phyloP scores from a whole-genome alignment of 1,284 basidiomycete genomes.

The Meripilus lineatus region DNA sequence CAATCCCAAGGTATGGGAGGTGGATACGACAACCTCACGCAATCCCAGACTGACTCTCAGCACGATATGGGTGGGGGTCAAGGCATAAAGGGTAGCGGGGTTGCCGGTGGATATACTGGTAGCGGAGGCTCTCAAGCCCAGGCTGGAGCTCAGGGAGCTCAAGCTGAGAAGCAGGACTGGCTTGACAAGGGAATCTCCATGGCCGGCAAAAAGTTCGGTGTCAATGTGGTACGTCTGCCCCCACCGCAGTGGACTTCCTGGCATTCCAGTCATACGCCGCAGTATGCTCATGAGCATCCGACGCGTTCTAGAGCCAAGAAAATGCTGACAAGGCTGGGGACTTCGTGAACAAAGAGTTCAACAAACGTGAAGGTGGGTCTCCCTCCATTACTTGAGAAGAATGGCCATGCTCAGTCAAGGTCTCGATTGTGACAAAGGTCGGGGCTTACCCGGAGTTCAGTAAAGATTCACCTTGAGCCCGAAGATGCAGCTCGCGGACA shows the following conservation, averaged over 20 bases:
- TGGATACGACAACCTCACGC: slow-evolving; percentile 11
- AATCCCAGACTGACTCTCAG: neutral
- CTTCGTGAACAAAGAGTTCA: slow-evolving; percentile 23
- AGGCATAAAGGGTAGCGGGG: slow-evolving; percentile 14
- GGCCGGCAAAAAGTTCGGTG: slow-evolving; percentile 21
- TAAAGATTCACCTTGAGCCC: slow-evolving; percentile 10
- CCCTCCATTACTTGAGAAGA: too few species aligned
- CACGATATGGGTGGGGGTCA: slow-evolving; percentile 13
- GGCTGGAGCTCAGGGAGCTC: neutral
- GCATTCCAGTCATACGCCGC: neutral
- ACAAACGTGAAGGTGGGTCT: slow-evolving; percentile 17
- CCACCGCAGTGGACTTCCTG: too few species aligned
- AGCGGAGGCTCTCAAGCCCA: slow-evolving; percentile 4
- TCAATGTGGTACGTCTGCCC: slow-evolving; percentile 21
- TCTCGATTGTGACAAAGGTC: slow-evolving; percentile 17
- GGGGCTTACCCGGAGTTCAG: slow-evolving; percentile 23
- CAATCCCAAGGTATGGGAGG: slow-evolving; percentile 4
- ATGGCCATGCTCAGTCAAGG: too few species aligned
- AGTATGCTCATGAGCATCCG: neutral
- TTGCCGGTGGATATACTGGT: slow-evolving; percentile 15
- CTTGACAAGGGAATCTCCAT: slow-evolving; percentile 25
- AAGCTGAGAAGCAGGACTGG: slow-evolving; percentile 24
- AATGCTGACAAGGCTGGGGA: slow-evolving; percentile 27
- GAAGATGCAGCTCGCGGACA: too few species aligned
- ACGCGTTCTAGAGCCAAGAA: slow-evolving; percentile 18